Evolutionary conservation across 345 rosid species (phyloP).

Genomic region (Gossypium raimondii): DNA sequence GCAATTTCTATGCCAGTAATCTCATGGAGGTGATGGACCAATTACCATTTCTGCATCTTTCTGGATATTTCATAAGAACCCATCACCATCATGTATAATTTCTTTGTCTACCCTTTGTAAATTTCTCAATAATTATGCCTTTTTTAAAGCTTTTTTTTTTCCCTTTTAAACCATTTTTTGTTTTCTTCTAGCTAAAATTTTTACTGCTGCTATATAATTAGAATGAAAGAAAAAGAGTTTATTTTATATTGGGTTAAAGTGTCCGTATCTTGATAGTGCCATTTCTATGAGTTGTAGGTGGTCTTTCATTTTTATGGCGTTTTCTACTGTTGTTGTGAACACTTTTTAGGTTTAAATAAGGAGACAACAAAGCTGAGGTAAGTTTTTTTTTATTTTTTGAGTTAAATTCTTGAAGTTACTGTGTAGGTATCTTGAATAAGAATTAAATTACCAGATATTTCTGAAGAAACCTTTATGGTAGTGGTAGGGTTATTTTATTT

Average conservation of each 20-base stretch:
- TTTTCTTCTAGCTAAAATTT: neutral
- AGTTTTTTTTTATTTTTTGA: neutral
- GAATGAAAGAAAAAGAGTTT: slow-evolving; percentile 1
- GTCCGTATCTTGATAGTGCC: slow-evolving; percentile 28
- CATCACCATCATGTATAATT: slow-evolving; percentile 53
- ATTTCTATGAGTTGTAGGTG: slow-evolving; percentile 27
- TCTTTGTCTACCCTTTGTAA: slow-evolving; percentile 44
- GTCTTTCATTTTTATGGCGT: slow-evolving; percentile 22
- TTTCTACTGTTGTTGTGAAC: slow-evolving; percentile 17
- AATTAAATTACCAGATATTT: neutral
- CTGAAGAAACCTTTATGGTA: neutral
- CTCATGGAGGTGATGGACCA: slow-evolving; percentile 40
- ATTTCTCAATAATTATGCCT: neutral
- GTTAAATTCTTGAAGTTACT: neutral
- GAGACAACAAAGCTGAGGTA: slow-evolving; percentile 1
- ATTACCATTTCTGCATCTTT: slow-evolving; percentile 28
- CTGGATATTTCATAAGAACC: slow-evolving; percentile 43
- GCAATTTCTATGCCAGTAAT: slow-evolving; percentile 40
- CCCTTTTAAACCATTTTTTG: neutral
- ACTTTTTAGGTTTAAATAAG: neutral
- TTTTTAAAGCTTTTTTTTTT: neutral
- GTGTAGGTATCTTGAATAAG: neutral
- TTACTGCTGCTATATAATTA: neutral
- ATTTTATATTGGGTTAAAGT: slow-evolving; percentile 23
- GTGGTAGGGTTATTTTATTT: slow-evolving; percentile 11